Evolutionary conservation across 169 alveolate genomes (phyloP).

Genomic region (Plasmodium cynomolgi): DNA sequence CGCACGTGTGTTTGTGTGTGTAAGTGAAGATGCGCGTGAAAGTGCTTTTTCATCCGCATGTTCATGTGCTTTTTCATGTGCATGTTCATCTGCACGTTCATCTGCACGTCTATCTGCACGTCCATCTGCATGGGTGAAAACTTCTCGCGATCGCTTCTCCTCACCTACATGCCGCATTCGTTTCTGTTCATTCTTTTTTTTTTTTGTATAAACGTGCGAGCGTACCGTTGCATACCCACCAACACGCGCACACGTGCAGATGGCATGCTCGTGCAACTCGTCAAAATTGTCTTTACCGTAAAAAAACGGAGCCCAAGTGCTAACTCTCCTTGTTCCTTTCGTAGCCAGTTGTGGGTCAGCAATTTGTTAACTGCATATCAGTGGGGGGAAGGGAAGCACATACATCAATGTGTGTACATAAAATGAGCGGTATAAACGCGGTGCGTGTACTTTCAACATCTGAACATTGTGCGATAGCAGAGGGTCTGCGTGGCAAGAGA

Average conservation of each 20-base stretch:
- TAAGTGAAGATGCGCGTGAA: not conserved
- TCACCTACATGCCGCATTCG: not conserved
- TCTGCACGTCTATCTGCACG: too few relatives aligned
- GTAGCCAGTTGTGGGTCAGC: conserved; percentile 32
- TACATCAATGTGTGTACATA: not conserved
- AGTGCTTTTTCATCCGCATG: too few relatives aligned
- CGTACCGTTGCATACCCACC: not conserved
- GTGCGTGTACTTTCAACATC: not conserved
- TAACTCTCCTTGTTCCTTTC: conserved; percentile 8
- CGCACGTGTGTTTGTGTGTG: not conserved
- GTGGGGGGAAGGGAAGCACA: not conserved
- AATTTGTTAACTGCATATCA: conserved; percentile 21
- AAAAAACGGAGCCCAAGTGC: conserved; percentile 39
- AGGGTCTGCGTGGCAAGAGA: not conserved
- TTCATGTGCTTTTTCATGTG: not conserved
- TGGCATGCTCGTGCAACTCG: not conserved
- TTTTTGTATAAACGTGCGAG: conserved; percentile 4
- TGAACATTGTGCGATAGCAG: not conserved
- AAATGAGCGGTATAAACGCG: too few relatives aligned
- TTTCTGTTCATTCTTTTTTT: not conserved
- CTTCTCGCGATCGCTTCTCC: not conserved
- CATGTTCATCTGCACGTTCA: too few relatives aligned
- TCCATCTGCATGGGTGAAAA: not conserved
- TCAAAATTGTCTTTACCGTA: conserved; percentile 20
- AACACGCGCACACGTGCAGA: not conserved